Base-by-base conservation (phyloP, 805 yeast genomes). In the Wickerhamomyces ciferrii region DNA sequence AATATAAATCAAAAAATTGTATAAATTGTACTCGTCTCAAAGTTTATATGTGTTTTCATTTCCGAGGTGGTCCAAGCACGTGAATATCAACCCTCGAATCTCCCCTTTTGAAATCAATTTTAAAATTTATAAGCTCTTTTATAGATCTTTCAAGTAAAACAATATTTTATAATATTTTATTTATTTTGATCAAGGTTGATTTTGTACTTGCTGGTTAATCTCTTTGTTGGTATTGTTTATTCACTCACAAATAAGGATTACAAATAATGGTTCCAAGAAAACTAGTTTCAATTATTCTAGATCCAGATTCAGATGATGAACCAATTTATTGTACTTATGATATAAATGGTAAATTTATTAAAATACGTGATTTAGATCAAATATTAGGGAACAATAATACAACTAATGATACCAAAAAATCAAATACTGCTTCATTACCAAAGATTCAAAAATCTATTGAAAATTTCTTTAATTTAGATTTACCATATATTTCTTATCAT, bases 401-500 rank as follows among this genome's bases (percentile, higher is more conserved):
- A 8, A 10, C 4, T 27, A 14, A 4, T 27, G 4, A 24, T 24
- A 24, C 6, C 27, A 10, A 4, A 8, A 27, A 27, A 27, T 27
- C 31, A 9, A 27, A 27, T 4, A 13, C 4, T 27, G 31, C 15
- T 7, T 27, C 31, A 27, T 8, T 4, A 4, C 4, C 31, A 5
- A 27, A 27, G 31, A 18, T 35, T 7, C 7, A 34, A 14, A 42
- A 37, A 4, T 29, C 21, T 6, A 20, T 43, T 34, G 17, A n/a
- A 10, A 11, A 31, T 11, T 54, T 53, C 23, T 40, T 59, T 14
- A 19, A 45, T 7, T 45, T 55, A 5, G 55, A 55, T 34, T 43
- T 56, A 9, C 63, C 63, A 6, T 52, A 53, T 29, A 52, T 59
- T 11, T 46, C 50, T 25, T 50, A 43, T 40, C 58, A 53, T 20